A percentile compares a stretch with the other conserved stretches of the same genome.
phyloP scores from a whole-genome alignment of 2,329 filamentous ascomycete species.

The Sporothrix mexicana region DNA sequence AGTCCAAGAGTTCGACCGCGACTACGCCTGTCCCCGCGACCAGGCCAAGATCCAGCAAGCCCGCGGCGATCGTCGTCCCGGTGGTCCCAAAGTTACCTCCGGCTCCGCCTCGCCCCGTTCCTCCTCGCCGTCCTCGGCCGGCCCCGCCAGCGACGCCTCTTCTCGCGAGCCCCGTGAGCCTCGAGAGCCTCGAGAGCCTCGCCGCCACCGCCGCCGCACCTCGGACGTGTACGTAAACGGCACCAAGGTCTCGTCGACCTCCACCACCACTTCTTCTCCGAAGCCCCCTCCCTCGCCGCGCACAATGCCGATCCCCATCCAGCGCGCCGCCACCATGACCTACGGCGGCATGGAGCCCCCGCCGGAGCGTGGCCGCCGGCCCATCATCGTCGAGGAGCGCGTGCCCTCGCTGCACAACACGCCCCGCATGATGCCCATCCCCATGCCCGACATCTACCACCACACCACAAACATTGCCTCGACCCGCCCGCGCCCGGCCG shows the following conservation, averaged over 20 bases:
- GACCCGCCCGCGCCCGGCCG: not conserved
- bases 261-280: conserved; percentile 31
- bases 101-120: not conserved
- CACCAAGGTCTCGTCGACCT: conserved; percentile 33
- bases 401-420: conserved; percentile 22
- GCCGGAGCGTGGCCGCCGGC: conserved; percentile 38
- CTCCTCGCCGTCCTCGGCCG: conserved; percentile 31
- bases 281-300: conserved; percentile 33
- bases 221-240: conserved; percentile 42
- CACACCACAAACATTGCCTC: conserved; percentile 30
- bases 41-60: conserved; percentile 30
- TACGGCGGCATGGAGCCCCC: conserved; percentile 37
- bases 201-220: conserved; percentile 37
- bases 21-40: conserved; percentile 32
- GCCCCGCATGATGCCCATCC: conserved; percentile 12
- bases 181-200: conserved; percentile 6
- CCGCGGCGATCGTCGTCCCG: conserved; percentile 14
- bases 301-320: conserved; percentile 39
- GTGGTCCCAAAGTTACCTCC: conserved; percentile 17
- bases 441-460: conserved; percentile 33
- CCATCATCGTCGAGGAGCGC: conserved; percentile 39
- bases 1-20: conserved; percentile 34
- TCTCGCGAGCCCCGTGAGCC: not conserved
- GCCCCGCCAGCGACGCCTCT: conserved; percentile 19
- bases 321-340: conserved; percentile 41